Evolutionary conservation across 2,329 filamentous ascomycete genomes (phyloP).

Genomic region (Apiospora sp.): DNA sequence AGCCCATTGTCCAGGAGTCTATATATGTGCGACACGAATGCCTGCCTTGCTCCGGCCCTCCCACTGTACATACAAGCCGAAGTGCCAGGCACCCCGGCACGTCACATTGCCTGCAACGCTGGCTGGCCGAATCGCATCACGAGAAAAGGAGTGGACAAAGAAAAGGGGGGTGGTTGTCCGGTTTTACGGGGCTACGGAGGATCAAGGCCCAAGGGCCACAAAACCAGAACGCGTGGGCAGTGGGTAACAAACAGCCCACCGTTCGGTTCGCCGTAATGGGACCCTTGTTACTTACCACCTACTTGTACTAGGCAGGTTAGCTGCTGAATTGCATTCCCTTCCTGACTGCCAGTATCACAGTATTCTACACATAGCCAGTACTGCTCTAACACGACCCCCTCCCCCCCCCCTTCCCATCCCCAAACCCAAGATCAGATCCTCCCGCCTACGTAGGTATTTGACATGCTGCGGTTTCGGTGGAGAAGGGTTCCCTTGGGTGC

Average conservation of each 20-base stretch:
- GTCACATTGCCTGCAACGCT: constrained; percentile 15
- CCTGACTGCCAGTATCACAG: too few relatives aligned
- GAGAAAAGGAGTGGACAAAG: background rate
- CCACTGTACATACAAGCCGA: constrained; percentile 10
- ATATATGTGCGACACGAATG: constrained; percentile 7
- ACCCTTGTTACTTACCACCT: background rate
- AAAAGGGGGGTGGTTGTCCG: background rate
- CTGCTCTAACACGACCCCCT: background rate
- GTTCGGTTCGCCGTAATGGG: constrained; percentile 9
- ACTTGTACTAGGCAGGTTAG: too few relatives aligned
- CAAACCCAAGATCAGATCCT: constrained; percentile 14
- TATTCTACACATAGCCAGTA: background rate
- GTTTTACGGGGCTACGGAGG: too few relatives aligned
- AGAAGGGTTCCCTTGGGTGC: constrained; percentile 7
- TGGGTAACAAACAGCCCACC: constrained; percentile 12
- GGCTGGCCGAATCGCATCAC: constrained; percentile 5
- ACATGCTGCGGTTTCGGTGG: constrained; percentile 5
- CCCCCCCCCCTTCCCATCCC: background rate
- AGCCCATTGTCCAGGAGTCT: background rate
- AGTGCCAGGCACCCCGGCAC: constrained; percentile 6
- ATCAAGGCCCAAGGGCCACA: background rate
- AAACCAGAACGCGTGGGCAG: constrained; percentile 2
- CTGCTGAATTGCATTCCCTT: constrained; percentile 7
- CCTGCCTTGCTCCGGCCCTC: background rate
- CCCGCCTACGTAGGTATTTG: constrained; percentile 9